These are phyloP conservation scores for Musa balbisiana DNA, from an alignment of 202 grass and related monocot genomes.

Conservation along the genomic window DNA sequence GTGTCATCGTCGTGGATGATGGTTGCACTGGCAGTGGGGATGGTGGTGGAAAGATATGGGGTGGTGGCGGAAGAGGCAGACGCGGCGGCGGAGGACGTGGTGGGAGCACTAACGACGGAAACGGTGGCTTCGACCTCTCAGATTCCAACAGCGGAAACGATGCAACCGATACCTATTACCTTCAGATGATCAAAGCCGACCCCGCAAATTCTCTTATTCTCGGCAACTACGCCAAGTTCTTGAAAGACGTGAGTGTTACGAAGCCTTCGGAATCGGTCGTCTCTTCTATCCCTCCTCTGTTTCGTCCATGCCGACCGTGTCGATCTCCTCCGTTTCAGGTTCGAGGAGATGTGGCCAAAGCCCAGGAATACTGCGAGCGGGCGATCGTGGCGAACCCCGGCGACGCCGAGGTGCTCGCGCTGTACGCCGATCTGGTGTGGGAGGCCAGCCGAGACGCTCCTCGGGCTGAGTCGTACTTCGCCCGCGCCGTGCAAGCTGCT, in stretches of 20 bases:
- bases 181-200: conserved; percentile 42
- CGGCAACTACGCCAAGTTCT: conserved; percentile 75
- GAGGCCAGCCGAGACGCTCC: conserved; percentile 46
- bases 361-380: conserved; percentile 59
- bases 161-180: conserved; percentile 33
- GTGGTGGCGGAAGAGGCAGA: not conserved
- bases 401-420: conserved; percentile 44
- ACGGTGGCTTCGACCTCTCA: not conserved
- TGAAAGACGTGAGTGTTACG: conserved; percentile 38
- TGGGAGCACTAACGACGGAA: not conserved
- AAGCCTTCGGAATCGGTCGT: not conserved
- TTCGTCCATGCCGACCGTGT: too few relatives aligned
- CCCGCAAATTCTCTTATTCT: conserved; percentile 70
- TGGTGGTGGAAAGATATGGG: conserved; percentile 1
- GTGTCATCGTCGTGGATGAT: not conserved
- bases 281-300: not conserved
- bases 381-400: conserved; percentile 45
- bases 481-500: conserved; percentile 58
- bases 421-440: conserved; percentile 66
- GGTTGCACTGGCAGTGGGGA: not conserved
- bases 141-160: not conserved
- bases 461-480: conserved; percentile 54
- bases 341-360: conserved; percentile 46
- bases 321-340: conserved; percentile 21
- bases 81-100: not conserved